Conservation (phyloP, 257 asterid genomes). For the Gynochthodes officinalis region DNA sequence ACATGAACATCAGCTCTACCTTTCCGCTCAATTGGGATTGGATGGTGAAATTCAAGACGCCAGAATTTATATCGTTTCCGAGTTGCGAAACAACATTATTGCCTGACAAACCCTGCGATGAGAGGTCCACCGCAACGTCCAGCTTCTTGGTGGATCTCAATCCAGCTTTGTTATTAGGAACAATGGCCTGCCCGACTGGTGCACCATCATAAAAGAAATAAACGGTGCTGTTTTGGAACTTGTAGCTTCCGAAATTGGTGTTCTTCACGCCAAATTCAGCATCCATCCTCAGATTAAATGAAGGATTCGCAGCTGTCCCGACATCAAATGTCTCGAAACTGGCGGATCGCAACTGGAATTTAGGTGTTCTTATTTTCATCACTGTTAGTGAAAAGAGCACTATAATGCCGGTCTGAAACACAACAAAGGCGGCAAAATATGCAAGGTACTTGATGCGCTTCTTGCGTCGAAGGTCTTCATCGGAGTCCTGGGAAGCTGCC, state of each 20-base stretch:
- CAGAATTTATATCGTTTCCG: constrained; percentile 22
- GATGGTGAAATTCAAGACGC: constrained; percentile 26
- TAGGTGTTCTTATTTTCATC: constrained; percentile 33
- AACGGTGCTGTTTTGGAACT: constrained; percentile 24
- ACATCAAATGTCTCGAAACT: constrained; percentile 8
- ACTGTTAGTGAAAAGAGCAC: constrained; percentile 29
- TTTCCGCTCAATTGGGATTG: constrained; percentile 37
- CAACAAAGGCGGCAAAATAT: constrained; percentile 23
- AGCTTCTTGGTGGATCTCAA: constrained; percentile 28
- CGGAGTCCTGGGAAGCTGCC: constrained; percentile 4
- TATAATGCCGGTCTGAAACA: constrained; percentile 31
- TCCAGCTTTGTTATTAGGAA: constrained; percentile 22
- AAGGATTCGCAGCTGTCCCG: constrained; percentile 5
- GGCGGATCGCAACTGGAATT: constrained; percentile 25
- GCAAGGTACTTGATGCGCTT: constrained; percentile 31
- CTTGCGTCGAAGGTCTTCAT: constrained; percentile 20
- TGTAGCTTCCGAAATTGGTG: constrained; percentile 42
- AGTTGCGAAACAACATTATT: constrained; percentile 13
- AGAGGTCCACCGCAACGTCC: constrained; percentile 19
- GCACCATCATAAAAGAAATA: constrained; percentile 27
- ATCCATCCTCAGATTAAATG: constrained; percentile 24
- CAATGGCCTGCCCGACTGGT: constrained; percentile 28
- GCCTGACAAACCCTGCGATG: constrained; percentile 1
- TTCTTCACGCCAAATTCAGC: constrained; percentile 34
- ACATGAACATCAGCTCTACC: constrained; percentile 35